phyloP scores from a whole-genome alignment of 1,284 basidiomycete species.

The Rhodotorula sp. region DNA sequence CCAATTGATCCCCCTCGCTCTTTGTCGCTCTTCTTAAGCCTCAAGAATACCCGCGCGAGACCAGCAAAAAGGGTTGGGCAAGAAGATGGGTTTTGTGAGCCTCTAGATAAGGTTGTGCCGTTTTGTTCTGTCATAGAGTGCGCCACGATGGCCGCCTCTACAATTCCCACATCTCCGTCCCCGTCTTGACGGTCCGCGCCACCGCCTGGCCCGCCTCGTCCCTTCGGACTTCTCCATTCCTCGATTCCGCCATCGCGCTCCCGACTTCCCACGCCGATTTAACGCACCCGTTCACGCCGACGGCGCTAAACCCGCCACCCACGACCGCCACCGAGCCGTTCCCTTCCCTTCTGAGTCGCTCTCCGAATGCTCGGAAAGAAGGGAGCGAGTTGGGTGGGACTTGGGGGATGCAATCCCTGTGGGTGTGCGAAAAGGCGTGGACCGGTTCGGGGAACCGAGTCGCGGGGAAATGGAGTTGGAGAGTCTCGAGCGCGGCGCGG shows the following conservation, averaged over 20 bases:
- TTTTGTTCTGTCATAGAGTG: too few relatives aligned
- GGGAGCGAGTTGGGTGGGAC: conserved; percentile 61
- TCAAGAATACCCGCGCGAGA: too few relatives aligned
- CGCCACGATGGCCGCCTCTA: not conserved
- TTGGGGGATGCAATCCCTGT: conserved; percentile 77
- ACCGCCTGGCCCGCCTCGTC: not conserved
- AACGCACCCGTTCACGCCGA: conserved; percentile 87
- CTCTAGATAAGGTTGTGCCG: too few relatives aligned
- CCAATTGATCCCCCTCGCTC: too few relatives aligned
- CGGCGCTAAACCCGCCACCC: conserved; percentile 83
- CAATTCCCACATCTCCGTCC: conserved; percentile 33
- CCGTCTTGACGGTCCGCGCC: conserved; percentile 11
- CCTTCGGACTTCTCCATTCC: conserved; percentile 1
- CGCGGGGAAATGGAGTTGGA: conserved; percentile 58
- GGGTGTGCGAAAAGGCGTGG: conserved; percentile 58
- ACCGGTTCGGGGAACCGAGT: conserved; percentile 60
- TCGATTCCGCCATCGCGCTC: conserved; percentile 49
- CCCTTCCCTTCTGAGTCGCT: conserved; percentile 57
- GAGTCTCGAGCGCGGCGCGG: conserved; percentile 50
- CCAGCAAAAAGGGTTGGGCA: too few relatives aligned
- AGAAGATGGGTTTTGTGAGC: too few relatives aligned
- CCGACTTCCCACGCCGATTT: conserved; percentile 57
- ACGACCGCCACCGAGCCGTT: conserved; percentile 61
- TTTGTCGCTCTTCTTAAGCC: too few relatives aligned
- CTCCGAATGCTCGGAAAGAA: conserved; percentile 55